A percentile compares a stretch with the other conserved stretches of the same genome.
phyloP scores from a whole-genome alignment of 1,139 yeast species.

The Debaryomyces udenii region DNA sequence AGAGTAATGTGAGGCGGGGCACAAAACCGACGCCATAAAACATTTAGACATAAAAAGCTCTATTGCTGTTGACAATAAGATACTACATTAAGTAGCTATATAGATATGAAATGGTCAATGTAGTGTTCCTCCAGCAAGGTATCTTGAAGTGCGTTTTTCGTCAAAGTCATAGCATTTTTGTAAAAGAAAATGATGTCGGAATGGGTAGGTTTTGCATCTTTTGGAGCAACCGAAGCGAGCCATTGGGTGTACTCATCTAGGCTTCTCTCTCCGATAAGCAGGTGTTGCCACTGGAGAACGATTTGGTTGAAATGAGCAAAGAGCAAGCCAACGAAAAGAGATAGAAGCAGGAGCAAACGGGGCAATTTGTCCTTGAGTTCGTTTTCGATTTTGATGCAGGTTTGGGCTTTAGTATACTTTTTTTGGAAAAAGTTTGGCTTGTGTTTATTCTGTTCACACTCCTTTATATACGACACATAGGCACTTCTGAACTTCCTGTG shows the following conservation, averaged over 20 bases:
- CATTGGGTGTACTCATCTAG: slow-evolving; percentile 13
- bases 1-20: slow-evolving; percentile 9
- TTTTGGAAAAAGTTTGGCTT: slow-evolving; percentile 11
- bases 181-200: slow-evolving; percentile 16
- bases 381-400: slow-evolving; percentile 13
- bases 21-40: slow-evolving; percentile 2
- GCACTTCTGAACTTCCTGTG: slow-evolving; percentile 12
- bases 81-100: background rate
- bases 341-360: slow-evolving; percentile 10
- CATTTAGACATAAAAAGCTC: background rate
- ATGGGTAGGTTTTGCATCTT: slow-evolving; percentile 8
- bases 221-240: background rate
- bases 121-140: background rate
- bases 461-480: slow-evolving; percentile 12
- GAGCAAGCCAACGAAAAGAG: slow-evolving; percentile 8
- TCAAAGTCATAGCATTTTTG: slow-evolving; percentile 11
- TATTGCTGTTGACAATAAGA: background rate
- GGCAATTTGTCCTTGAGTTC: slow-evolving; percentile 14
- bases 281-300: slow-evolving; percentile 15
- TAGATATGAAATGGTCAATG: slow-evolving; percentile 1
- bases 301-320: slow-evolving; percentile 10
- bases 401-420: slow-evolving; percentile 10
- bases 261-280: slow-evolving; percentile 17
- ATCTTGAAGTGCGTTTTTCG: slow-evolving; percentile 9
- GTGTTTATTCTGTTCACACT: slow-evolving; percentile 11